These are phyloP conservation scores for Rhizopogon salebrosus DNA, from an alignment of 768 basidiomycete species.

Conservation along the genomic window DNA sequence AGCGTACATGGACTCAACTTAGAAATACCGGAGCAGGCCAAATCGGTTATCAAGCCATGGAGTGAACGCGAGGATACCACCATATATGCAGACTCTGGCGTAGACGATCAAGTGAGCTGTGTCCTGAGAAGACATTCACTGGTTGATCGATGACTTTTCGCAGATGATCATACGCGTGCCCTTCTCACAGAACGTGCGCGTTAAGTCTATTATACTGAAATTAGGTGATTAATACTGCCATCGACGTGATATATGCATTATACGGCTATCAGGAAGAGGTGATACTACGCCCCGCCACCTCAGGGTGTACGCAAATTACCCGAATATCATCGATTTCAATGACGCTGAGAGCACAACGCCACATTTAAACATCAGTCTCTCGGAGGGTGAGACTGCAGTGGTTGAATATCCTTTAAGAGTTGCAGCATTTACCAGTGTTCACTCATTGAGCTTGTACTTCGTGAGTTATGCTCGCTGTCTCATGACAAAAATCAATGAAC, in stretches of 20 bases:
- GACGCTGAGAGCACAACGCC: conserved; percentile 68
- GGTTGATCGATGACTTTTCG: neutral
- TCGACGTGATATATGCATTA: neutral
- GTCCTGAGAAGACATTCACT: neutral
- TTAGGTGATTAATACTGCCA: conserved; percentile 44
- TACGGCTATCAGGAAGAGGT: conserved; percentile 54
- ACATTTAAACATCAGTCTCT: conserved; percentile 63
- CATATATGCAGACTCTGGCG: conserved; percentile 52
- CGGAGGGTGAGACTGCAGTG: conserved; percentile 62
- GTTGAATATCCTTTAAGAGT: conserved; percentile 74
- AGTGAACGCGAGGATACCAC: conserved; percentile 64
- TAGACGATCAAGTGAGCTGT: conserved; percentile 72
- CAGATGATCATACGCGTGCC: conserved; percentile 81
- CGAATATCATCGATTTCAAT: conserved; percentile 71
- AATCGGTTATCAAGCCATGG: conserved; percentile 78
- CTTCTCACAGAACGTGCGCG: conserved; percentile 71
- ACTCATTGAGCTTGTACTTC: conserved; percentile 72
- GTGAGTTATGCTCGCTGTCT: conserved; percentile 35
- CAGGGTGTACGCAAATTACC: conserved; percentile 67
- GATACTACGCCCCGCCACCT: conserved; percentile 68
- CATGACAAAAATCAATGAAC: neutral
- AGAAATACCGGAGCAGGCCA: conserved; percentile 75
- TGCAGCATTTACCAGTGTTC: conserved; percentile 71
- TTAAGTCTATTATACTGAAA: conserved; percentile 73
- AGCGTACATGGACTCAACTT: conserved; percentile 82